Evolutionary conservation across 1,139 yeast genomes (phyloP).

Genomic region (Sugiyamaella grinbergsii): DNA sequence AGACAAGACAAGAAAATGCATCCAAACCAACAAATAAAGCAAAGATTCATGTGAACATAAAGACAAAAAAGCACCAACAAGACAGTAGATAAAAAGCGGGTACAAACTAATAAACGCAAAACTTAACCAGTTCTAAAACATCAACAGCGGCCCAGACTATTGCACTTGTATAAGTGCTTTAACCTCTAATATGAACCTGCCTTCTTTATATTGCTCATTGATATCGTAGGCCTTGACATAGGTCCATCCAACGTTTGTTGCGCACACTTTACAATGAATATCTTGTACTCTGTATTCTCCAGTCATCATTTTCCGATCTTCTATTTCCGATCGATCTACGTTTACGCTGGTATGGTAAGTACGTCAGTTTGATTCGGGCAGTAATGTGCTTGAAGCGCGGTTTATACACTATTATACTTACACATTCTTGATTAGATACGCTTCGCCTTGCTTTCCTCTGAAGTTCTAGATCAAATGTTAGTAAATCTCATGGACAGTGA

Average conservation of each 20-base stretch:
- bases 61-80: no score
- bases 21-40: no score
- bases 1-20: neutral
- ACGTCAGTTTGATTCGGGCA: neutral
- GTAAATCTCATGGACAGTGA: no score
- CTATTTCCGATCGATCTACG: slow-evolving; percentile 39
- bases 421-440: slow-evolving; percentile 45
- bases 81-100: neutral
- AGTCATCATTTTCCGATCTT: slow-evolving; percentile 60
- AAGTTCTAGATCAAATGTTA: slow-evolving; percentile 37
- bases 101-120: neutral
- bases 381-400: no score
- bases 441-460: slow-evolving; percentile 47
- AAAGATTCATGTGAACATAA: no score
- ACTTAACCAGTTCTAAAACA: neutral
- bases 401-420: slow-evolving; percentile 28
- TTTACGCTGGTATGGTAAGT: slow-evolving; percentile 40
- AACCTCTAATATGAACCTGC: slow-evolving; percentile 72
- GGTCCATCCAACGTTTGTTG: slow-evolving; percentile 70
- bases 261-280: slow-evolving; percentile 68
- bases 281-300: slow-evolving; percentile 69
- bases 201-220: slow-evolving; percentile 71
- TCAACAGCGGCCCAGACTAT: neutral
- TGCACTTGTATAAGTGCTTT: slow-evolving; percentile 23
- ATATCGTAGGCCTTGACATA: slow-evolving; percentile 61